A percentile compares a stretch with the other conserved stretches of the same genome.
phyloP scores from a whole-genome alignment of 2,329 filamentous ascomycete species.

The Ophiostoma tasmaniense region DNA sequence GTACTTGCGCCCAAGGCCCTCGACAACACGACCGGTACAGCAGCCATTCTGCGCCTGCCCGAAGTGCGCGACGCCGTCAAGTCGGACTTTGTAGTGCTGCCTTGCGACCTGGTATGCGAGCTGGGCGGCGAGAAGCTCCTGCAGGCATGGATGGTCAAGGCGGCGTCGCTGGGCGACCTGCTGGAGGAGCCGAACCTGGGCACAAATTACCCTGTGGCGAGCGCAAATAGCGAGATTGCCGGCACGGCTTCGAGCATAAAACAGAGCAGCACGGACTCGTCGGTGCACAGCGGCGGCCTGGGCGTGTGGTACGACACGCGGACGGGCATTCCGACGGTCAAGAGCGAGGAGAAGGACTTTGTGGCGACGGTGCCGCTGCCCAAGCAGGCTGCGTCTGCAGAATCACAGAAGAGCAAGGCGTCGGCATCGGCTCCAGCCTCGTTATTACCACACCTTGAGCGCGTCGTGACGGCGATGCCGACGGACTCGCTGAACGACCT shows the following conservation, averaged over 20 bases:
- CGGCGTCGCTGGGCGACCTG: slow-evolving; percentile 58
- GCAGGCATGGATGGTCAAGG: slow-evolving; percentile 86
- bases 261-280: slow-evolving; percentile 9
- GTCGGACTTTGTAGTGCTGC: slow-evolving; percentile 80
- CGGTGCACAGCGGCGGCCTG: slow-evolving; percentile 61
- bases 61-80: slow-evolving; percentile 73
- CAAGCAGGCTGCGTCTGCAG: not conserved
- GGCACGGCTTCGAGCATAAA: not conserved
- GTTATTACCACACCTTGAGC: slow-evolving; percentile 60
- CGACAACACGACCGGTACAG: slow-evolving; percentile 79
- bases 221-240: not conserved
- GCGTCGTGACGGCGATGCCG: slow-evolving; percentile 76
- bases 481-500: slow-evolving; percentile 84
- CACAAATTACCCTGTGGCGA: not conserved
- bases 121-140: slow-evolving; percentile 73
- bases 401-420: slow-evolving; percentile 22
- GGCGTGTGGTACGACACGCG: slow-evolving; percentile 90
- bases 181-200: slow-evolving; percentile 37
- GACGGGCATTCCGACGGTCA: slow-evolving; percentile 57
- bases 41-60: slow-evolving; percentile 74
- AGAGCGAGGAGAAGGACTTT: slow-evolving; percentile 90
- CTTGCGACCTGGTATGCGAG: slow-evolving; percentile 90
- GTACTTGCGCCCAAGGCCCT: slow-evolving; percentile 69
- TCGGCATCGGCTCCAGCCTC: slow-evolving; percentile 31
- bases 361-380: slow-evolving; percentile 59